These are phyloP conservation scores for Amylostereum chailletii DNA, from an alignment of 1,284 basidiomycete species.

Conservation along the genomic window DNA sequence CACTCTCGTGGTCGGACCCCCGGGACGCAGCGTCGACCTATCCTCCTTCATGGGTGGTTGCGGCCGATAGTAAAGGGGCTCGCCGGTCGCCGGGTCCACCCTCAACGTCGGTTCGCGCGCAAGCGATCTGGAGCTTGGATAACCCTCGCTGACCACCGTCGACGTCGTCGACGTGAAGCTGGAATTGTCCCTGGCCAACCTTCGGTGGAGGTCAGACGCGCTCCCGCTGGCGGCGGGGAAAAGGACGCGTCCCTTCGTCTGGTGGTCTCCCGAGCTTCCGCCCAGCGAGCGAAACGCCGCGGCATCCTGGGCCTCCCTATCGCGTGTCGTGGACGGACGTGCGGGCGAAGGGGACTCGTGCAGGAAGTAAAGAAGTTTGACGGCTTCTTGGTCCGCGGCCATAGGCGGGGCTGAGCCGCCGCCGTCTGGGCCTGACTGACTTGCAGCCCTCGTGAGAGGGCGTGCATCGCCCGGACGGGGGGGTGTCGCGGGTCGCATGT, in stretches of 20 bases:
- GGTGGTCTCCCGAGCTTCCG: conserved; percentile 33
- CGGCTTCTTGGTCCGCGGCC: conserved; percentile 58
- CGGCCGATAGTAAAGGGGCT: background rate
- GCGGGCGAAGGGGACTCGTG: conserved; percentile 75
- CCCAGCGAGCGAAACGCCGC: conserved; percentile 47
- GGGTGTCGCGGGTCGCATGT: conserved; percentile 22
- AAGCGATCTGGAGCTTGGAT: conserved; percentile 1
- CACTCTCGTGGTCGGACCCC: conserved; percentile 19
- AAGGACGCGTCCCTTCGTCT: conserved; percentile 56
- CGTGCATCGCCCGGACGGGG: conserved; percentile 11
- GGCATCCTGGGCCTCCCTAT: conserved; percentile 42
- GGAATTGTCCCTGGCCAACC: conserved; percentile 21
- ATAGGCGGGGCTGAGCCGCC: conserved; percentile 7
- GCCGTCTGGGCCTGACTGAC: conserved; percentile 3
- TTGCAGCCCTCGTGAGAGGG: conserved; percentile 5
- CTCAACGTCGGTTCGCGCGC: conserved; percentile 12
- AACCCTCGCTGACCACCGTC: conserved; percentile 13
- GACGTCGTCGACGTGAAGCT: conserved; percentile 22
- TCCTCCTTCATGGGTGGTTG: background rate
- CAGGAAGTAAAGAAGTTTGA: conserved; percentile 70
- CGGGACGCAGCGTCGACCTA: conserved; percentile 8
- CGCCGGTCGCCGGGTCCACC: conserved; percentile 8
- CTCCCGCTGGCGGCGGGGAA: conserved; percentile 36
- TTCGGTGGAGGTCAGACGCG: conserved; percentile 13
- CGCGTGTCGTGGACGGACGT: conserved; percentile 38